phyloP scores from a whole-genome alignment of 352 stramenopile species.

The Pythium periplocum region DNA sequence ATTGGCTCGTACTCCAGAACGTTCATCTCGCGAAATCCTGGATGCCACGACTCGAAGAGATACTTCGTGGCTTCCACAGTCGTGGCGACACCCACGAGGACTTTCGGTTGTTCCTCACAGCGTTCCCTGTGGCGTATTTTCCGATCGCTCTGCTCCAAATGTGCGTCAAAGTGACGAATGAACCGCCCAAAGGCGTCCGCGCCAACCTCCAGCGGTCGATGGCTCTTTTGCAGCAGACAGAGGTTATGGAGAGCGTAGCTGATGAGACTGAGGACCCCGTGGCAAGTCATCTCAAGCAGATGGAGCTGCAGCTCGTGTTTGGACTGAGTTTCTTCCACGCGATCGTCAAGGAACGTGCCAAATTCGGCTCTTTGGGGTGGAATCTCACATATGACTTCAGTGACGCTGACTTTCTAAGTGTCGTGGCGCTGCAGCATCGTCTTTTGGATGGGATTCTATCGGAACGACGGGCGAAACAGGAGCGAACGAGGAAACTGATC shows the following conservation, averaged over 20 bases:
- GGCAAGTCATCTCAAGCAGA: slow-evolving; percentile 9
- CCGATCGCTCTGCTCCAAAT: slow-evolving; percentile 69
- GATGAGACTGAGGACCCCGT: slow-evolving; percentile 1
- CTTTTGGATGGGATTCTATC: slow-evolving; percentile 25
- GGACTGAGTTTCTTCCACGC: slow-evolving; percentile 79
- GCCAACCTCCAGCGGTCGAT: slow-evolving; percentile 72
- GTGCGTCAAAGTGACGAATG: slow-evolving; percentile 74
- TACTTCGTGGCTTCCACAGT: slow-evolving; percentile 31
- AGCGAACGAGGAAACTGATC: slow-evolving; percentile 1
- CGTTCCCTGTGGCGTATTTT: slow-evolving; percentile 63
- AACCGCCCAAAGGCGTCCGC: slow-evolving; percentile 66
- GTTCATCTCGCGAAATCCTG: slow-evolving; percentile 73
- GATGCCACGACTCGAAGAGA: slow-evolving; percentile 54
- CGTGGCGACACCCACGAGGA: slow-evolving; percentile 36
- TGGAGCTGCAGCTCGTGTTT: slow-evolving; percentile 60
- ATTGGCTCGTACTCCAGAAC: slow-evolving; percentile 75
- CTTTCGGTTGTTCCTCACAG: slow-evolving; percentile 69
- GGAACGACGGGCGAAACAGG: background rate
- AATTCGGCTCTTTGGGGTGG: slow-evolving; percentile 76
- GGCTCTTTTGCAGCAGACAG: slow-evolving; percentile 21
- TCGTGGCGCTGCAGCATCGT: slow-evolving; percentile 46
- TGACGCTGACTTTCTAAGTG: slow-evolving; percentile 69
- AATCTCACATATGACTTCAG: slow-evolving; percentile 79
- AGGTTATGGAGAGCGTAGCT: slow-evolving; percentile 4
- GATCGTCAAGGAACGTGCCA: slow-evolving; percentile 61